Evolutionary conservation across 1,284 basidiomycete genomes (phyloP).

Genomic region (Ganoderma multipileum): DNA sequence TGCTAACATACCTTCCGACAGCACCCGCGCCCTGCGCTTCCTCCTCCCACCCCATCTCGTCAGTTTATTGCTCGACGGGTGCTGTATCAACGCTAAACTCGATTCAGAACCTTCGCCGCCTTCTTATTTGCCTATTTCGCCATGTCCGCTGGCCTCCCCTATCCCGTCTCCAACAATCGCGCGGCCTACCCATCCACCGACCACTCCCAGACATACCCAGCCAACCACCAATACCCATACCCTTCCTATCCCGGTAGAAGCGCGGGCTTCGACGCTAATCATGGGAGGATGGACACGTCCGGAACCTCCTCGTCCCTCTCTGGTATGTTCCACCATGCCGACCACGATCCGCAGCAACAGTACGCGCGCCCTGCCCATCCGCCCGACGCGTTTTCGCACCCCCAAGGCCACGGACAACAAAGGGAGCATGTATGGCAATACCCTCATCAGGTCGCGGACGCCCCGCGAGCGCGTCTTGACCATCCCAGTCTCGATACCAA

Average conservation of each 20-base stretch:
- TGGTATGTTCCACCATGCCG: slow-evolving; percentile 32
- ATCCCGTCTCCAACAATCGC: slow-evolving; percentile 33
- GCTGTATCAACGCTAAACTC: slow-evolving; percentile 29
- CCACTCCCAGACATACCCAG: slow-evolving; percentile 17
- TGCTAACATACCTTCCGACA: slow-evolving; percentile 25
- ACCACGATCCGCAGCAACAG: slow-evolving; percentile 28
- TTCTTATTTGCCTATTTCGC: slow-evolving; percentile 9
- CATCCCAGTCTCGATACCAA: slow-evolving; percentile 19
- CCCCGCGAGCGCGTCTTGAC: slow-evolving; percentile 23
- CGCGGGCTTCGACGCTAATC: slow-evolving; percentile 21
- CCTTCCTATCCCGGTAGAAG: slow-evolving; percentile 18
- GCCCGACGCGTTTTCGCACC: slow-evolving; percentile 24
- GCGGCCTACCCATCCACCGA: slow-evolving; percentile 26
- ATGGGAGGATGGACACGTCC: slow-evolving; percentile 24
- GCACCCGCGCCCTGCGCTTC: slow-evolving; percentile 23
- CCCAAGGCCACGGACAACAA: slow-evolving; percentile 13
- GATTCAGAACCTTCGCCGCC: slow-evolving; percentile 14
- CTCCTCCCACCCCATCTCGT: slow-evolving; percentile 24
- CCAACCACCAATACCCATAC: slow-evolving; percentile 22
- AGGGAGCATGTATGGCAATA: slow-evolving; percentile 26
- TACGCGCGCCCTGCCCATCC: slow-evolving; percentile 22
- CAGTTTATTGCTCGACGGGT: slow-evolving; percentile 23
- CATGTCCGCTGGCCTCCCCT: slow-evolving; percentile 33
- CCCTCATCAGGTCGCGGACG: slow-evolving; percentile 14
- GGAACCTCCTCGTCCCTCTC: slow-evolving; percentile 27